These are phyloP conservation scores for Eleusine indica DNA, from an alignment of 176 grass and related monocot species.

Conservation along the genomic window DNA sequence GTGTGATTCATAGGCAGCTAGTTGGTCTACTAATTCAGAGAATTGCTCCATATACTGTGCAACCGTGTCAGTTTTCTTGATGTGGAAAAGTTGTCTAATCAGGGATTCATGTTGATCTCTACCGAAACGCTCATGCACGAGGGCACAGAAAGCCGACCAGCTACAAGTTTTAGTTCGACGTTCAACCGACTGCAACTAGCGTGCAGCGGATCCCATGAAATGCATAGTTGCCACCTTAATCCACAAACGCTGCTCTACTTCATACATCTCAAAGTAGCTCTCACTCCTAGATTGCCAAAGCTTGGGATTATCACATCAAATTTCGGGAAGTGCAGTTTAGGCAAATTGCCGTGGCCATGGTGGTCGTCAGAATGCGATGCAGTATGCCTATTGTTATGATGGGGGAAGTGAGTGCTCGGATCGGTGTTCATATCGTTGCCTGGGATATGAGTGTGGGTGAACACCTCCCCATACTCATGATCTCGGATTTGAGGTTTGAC, in stretches of 20 bases:
- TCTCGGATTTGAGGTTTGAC: no score
- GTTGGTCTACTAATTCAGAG: neutral
- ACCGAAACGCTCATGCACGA: neutral
- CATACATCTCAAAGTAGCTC: neutral
- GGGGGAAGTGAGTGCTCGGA: no score
- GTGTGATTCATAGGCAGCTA: neutral
- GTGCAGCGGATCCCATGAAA: neutral
- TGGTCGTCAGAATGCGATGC: no score
- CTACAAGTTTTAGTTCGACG: accelerated
- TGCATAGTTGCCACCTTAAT: neutral
- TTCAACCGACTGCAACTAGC: neutral
- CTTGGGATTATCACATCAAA: neutral
- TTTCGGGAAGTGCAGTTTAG: neutral
- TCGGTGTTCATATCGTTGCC: no score
- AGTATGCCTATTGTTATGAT: no score
- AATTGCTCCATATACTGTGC: neutral
- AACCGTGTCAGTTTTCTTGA: accelerated
- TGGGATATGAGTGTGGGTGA: no score
- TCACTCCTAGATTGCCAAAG: neutral
- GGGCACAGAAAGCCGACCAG: neutral
- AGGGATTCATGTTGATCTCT: neutral
- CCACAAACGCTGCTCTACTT: accelerated
- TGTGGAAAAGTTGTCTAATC: neutral
- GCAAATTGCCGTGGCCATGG: neutral
- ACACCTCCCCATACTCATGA: no score